A percentile compares a stretch with the other conserved stretches of the same genome.
Conservation (phyloP, 768 basidiomycete species). For the Paxillus involutus region DNA sequence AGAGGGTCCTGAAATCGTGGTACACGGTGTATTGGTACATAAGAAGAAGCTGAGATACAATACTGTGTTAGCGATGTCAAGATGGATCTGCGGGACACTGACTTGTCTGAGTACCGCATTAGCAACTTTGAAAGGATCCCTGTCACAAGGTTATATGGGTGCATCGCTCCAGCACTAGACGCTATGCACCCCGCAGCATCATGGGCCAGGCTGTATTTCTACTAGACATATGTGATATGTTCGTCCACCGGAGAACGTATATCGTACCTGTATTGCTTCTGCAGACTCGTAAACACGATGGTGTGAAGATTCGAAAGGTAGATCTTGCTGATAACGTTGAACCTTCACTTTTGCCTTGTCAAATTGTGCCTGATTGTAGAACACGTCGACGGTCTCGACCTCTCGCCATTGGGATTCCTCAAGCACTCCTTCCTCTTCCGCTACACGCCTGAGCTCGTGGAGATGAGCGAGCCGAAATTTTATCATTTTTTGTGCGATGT, state of each 20-base stretch:
- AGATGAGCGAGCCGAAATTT: constrained; percentile 64
- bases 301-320: constrained; percentile 46
- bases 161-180: constrained; percentile 58
- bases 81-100: constrained; percentile 14
- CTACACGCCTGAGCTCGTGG: constrained; percentile 44
- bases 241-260: background rate
- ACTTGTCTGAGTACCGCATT: constrained; percentile 45
- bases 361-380: constrained; percentile 42
- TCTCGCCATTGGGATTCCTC: constrained; percentile 55
- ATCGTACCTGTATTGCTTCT: constrained; percentile 32
- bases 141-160: constrained; percentile 72
- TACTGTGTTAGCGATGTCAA: background rate
- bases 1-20: constrained; percentile 40
- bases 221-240: background rate
- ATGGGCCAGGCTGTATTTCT: constrained; percentile 51
- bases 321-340: constrained; percentile 43
- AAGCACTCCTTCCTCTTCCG: constrained; percentile 53
- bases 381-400: constrained; percentile 62
- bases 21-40: constrained; percentile 63
- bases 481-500: constrained; percentile 51
- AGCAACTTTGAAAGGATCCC: constrained; percentile 57
- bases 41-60: constrained; percentile 49
- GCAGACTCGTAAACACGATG: constrained; percentile 33
- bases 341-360: constrained; percentile 42
- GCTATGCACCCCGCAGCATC: constrained; percentile 50